Evolutionary conservation across 2,329 filamentous ascomycete genomes (phyloP).

Genomic region (Didymella lethalis): DNA sequence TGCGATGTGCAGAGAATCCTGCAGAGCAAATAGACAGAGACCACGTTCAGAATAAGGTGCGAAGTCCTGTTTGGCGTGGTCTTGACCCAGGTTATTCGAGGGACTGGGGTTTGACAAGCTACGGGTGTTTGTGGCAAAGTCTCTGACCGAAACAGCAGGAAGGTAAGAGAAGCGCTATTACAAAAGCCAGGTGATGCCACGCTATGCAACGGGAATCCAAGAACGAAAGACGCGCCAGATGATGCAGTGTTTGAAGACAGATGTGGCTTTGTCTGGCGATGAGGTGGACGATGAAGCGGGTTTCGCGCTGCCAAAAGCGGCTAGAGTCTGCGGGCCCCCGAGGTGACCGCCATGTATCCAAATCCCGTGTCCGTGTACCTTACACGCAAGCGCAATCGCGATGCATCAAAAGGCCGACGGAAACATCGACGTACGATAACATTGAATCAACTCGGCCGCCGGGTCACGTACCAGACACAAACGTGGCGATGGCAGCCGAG

Average conservation of each 20-base stretch:
- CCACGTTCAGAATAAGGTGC: not conserved
- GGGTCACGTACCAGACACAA: constrained; percentile 34
- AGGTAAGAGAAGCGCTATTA: constrained; percentile 28
- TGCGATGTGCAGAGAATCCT: not conserved
- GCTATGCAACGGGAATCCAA: constrained; percentile 41
- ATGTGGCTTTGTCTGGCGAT: constrained; percentile 6
- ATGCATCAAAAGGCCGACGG: constrained; percentile 21
- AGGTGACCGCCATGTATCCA: constrained; percentile 33
- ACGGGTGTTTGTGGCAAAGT: constrained; percentile 38
- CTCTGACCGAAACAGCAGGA: constrained; percentile 28
- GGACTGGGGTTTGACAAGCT: constrained; percentile 3
- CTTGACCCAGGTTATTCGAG: not conserved
- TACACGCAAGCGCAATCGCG: constrained; percentile 28
- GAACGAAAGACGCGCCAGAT: constrained; percentile 13
- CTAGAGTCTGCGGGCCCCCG: constrained; percentile 13
- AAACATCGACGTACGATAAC: constrained; percentile 21
- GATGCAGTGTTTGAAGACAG: constrained; percentile 10
- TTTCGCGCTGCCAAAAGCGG: constrained; percentile 21
- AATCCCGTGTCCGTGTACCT: constrained; percentile 31
- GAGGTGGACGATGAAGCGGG: constrained; percentile 20
- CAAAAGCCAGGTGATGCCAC: constrained; percentile 36
- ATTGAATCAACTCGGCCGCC: constrained; percentile 33
- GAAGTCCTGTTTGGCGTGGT: not conserved
- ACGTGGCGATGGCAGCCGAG: constrained; percentile 82
- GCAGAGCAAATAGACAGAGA: not conserved